Base-by-base conservation (phyloP, 2,329 filamentous ascomycete genomes). In the Diaporthe aspalathi region DNA sequence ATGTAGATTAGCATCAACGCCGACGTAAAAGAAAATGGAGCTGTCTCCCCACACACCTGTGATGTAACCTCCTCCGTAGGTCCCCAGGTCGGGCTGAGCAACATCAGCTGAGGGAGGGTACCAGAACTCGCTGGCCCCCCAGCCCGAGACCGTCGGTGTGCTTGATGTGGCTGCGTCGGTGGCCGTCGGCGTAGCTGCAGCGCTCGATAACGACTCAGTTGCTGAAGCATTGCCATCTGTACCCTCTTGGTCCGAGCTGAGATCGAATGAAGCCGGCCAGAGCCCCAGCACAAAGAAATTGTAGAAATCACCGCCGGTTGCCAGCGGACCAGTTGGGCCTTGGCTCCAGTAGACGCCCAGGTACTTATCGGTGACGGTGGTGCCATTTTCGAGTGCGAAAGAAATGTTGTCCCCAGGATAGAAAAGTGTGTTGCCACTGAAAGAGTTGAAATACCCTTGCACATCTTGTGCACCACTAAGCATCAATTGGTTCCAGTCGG, bases 271-370 rank as follows among this genome's bases (percentile, higher is more conserved):
- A 1, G 73, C 72, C 0, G 76, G 76, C n/a, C 69, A 54, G 32
- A 75, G 70, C 2, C 76, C 76, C 5, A 78, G 67, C 1, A 84
- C 83, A 43, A 84, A 84, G 74, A 80, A 83, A 70, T 84, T 83
- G 76, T 82, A 85, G 66, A 83, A 82, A 70, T 84, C 82, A 1
- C 81, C 82, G 1, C 78, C 81, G 2, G 81, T 84, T 5, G 77
- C 79, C 1, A 84, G 72, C 1, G 81, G 79, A 4, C 76, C 76
- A 1, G 76, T 77, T 40, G 60, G 50, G 1, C 70, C 62, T 27
- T 49, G 62, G 38, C 73, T 65, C 47, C 67, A 71, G 70, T 75
- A 72, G 50, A 73, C 20, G 12, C 74, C 71, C 11, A 75, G 27
- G 67, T 72, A 76, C 6, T n/a, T 53, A 27, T 68, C 71, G 29